Percentiles rank a stretch among this genome's conserved stretches.
Conservation (phyloP, 306 rosid genomes). For the Gleditsia sinensis region DNA sequence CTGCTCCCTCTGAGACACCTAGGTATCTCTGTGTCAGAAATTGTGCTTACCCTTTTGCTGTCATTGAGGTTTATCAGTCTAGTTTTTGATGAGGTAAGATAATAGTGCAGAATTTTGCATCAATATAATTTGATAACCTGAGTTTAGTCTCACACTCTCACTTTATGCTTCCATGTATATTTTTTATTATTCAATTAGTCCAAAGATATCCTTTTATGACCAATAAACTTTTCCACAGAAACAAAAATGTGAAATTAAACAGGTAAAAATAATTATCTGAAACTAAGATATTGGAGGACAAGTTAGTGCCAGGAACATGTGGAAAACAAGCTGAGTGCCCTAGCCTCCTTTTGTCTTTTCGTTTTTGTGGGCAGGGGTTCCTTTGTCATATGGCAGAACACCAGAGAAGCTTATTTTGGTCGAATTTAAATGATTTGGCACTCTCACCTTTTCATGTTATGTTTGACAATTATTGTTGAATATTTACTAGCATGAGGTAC, state of each 20-base stretch:
- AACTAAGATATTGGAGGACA: background rate
- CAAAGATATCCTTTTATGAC: background rate
- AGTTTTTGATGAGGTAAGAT: conserved; percentile 90
- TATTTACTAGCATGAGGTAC: background rate
- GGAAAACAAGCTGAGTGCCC: background rate
- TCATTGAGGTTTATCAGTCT: conserved; percentile 87
- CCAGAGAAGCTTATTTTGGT: background rate
- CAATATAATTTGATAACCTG: background rate
- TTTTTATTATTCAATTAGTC: conserved; percentile 20
- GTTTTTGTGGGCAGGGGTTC: background rate
- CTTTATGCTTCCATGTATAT: conserved; percentile 9
- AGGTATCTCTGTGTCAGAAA: conserved; percentile 92
- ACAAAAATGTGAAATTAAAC: background rate
- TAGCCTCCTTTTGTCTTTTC: background rate
- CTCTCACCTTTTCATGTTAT: background rate
- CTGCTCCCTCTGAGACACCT: conserved; percentile 76
- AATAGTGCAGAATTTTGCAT: conserved; percentile 22
- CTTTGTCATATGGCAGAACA: background rate
- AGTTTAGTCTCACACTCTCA: conserved; percentile 16
- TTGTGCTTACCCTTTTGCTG: conserved; percentile 85
- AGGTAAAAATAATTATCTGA: background rate
- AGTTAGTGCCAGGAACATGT: background rate
- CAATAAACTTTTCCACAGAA: background rate
- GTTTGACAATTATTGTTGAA: background rate
- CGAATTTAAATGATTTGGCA: background rate